Evolutionary conservation across 805 yeast genomes (phyloP).

Genomic region (Starmera quercuum): DNA sequence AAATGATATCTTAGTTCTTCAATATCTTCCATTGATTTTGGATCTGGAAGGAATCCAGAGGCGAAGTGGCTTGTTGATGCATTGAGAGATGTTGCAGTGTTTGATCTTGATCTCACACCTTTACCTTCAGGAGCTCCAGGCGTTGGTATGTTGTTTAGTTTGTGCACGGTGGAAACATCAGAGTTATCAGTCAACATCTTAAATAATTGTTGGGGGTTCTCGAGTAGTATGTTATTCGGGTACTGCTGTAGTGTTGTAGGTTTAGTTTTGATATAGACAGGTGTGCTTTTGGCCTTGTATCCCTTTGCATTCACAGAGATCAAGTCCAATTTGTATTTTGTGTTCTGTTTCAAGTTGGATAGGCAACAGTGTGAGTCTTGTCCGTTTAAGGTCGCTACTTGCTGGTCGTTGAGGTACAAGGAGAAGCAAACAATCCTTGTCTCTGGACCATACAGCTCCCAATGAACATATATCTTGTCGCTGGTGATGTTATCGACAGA

Average conservation of each 20-base stretch:
- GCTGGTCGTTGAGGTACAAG: slow-evolving; percentile 32
- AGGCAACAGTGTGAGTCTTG: slow-evolving; percentile 28
- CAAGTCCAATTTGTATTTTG: slow-evolving; percentile 34
- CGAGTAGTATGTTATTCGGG: slow-evolving; percentile 18
- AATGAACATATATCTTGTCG: slow-evolving; percentile 41
- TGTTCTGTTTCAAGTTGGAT: slow-evolving; percentile 24
- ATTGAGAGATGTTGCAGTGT: slow-evolving; percentile 21
- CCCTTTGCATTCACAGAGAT: slow-evolving; percentile 32
- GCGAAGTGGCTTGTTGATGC: slow-evolving; percentile 3
- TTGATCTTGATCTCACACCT: slow-evolving; percentile 27
- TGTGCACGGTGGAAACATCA: slow-evolving; percentile 22
- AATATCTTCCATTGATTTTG: slow-evolving; percentile 26
- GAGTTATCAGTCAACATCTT: slow-evolving; percentile 25
- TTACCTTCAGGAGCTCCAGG: slow-evolving; percentile 17
- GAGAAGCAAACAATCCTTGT: slow-evolving; percentile 26
- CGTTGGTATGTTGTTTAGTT: slow-evolving; percentile 2
- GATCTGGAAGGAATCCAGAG: slow-evolving; percentile 6
- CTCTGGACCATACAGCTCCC: slow-evolving; percentile 32
- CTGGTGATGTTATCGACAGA: slow-evolving; percentile 47
- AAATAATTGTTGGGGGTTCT: slow-evolving; percentile 31
- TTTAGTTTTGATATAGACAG: slow-evolving; percentile 33
- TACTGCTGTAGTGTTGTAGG: slow-evolving; percentile 14
- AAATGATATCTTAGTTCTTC: slow-evolving; percentile 34
- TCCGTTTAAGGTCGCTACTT: slow-evolving; percentile 26
- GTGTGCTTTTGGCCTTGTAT: slow-evolving; percentile 32